Evolutionary conservation across 805 yeast species (phyloP).

Genomic region (Candida nemodendra): DNA sequence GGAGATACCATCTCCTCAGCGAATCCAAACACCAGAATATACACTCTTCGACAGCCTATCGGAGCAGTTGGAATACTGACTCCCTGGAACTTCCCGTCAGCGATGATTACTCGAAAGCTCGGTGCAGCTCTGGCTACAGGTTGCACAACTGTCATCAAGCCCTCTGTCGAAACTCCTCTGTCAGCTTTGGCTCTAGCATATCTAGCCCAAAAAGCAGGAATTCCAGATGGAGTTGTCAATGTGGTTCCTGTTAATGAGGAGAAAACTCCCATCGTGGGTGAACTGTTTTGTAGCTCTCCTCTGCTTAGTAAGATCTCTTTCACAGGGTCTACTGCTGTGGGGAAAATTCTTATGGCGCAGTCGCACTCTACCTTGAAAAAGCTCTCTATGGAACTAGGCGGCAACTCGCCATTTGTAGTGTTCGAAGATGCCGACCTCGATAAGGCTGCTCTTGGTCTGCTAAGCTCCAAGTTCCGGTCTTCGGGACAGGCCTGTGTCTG

Average conservation of each 20-base stretch:
- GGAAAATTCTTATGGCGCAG: constrained; percentile 63
- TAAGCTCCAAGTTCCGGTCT: constrained; percentile 66
- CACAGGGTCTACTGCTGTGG: constrained; percentile 76
- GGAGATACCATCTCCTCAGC: constrained; percentile 64
- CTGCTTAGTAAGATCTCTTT: constrained; percentile 65
- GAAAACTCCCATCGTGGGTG: constrained; percentile 48
- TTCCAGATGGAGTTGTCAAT: constrained; percentile 70
- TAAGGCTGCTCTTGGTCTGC: constrained; percentile 58
- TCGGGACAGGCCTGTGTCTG: constrained; percentile 82
- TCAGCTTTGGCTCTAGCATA: constrained; percentile 66
- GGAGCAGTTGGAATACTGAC: constrained; percentile 80
- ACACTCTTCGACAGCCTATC: constrained; percentile 65
- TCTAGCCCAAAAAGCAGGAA: constrained; percentile 62
- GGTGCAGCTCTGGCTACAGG: constrained; percentile 86
- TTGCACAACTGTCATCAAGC: constrained; percentile 73
- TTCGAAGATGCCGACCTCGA: constrained; percentile 70
- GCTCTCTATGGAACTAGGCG: constrained; percentile 72
- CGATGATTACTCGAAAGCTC: constrained; percentile 71
- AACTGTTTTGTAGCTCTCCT: constrained; percentile 52
- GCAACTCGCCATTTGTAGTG: constrained; percentile 76
- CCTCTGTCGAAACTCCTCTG: constrained; percentile 74
- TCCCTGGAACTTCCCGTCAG: constrained; percentile 84
- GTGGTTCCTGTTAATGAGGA: constrained; percentile 49
- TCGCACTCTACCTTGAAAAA: constrained; percentile 62
- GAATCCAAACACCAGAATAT: constrained; percentile 45